Evolutionary conservation across 1,284 basidiomycete genomes (phyloP).

Genomic region (Rugosomyces carneus): DNA sequence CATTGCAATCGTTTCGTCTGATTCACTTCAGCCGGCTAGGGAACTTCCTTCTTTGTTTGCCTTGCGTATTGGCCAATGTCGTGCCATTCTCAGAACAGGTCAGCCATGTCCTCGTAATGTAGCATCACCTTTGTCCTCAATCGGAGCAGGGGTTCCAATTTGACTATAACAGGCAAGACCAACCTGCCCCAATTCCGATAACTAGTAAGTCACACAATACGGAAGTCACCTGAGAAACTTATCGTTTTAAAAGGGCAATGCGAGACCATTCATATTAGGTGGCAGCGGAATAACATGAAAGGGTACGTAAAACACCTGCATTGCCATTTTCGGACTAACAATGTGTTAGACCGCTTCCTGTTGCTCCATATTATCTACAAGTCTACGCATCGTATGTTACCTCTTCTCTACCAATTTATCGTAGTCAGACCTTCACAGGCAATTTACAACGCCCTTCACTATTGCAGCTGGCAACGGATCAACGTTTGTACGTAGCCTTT

Average conservation of each 20-base stretch:
- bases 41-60: not conserved
- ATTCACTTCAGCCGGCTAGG: not conserved
- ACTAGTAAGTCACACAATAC: conserved; percentile 25
- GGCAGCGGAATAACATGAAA: conserved; percentile 30
- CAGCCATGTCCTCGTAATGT: not conserved
- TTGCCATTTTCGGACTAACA: not conserved
- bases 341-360: conserved; percentile 35
- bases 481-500: conserved; percentile 30
- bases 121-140: not conserved
- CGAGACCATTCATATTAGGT: conserved; percentile 38
- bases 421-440: conserved; percentile 19
- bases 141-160: conserved; percentile 38
- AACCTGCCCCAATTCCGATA: conserved; percentile 33
- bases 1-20: not conserved
- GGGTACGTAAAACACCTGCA: conserved; percentile 24
- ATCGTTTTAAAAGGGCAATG: conserved; percentile 38
- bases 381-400: conserved; percentile 43
- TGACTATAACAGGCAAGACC: conserved; percentile 31
- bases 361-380: conserved; percentile 42
- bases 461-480: conserved; percentile 35
- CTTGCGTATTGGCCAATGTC: not conserved
- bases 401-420: not conserved
- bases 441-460: conserved; percentile 37
- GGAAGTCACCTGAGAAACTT: conserved; percentile 1
- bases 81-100: conserved; percentile 8